Base-by-base conservation (phyloP, 1,284 basidiomycete genomes). In the Anthracocystis panici-leucophaei region DNA sequence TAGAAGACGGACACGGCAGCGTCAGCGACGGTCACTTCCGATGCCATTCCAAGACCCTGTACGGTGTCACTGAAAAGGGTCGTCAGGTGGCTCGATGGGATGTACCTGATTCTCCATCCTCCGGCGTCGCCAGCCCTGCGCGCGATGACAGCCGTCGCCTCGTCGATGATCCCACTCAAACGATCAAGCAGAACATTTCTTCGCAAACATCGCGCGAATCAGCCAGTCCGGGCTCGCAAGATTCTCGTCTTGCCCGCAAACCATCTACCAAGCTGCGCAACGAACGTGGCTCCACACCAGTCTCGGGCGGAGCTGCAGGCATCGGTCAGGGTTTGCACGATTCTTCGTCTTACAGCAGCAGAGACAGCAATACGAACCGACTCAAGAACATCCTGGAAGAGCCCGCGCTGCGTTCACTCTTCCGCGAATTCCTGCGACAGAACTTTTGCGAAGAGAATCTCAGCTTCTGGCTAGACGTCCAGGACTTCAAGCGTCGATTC, bases 361-460 rank as follows among this genome's bases (percentile, higher is more conserved):
- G 75, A 74, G 81, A 84, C 92, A 94, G 87, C 92, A 97, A 89
- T 92, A 93, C 94, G 11, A 94, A 95, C 68, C 91, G 95, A 51
- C 88, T 99, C 56, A 91, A 91, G 78, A 93, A 93, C 85, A 96
- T 99, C 75, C 89, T 99, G 25, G 95, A 97, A 77, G 95, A 98
- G 79, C 93, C 95, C 0, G 92, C 92, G 25, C 88, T 97, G 33
- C 91, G 96, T 14, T 90, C 90, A 3, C 88, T 97, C 46, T 99
- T 99, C 89, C 91, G 96, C 65, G 96, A 98, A 75, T 97, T 96
- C 88, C 87, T 99, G 60, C 90, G 94, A 46, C 89, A 91, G 56
- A 97, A 97, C 86, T 97, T 97, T 85, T 98, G 95, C 87, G 96
- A 99, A 85, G 96, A 99, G 88, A 99, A 99, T 84, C 87, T 99